phyloP scores from a whole-genome alignment of 306 rosid species.

The Ormosia semicastrata region DNA sequence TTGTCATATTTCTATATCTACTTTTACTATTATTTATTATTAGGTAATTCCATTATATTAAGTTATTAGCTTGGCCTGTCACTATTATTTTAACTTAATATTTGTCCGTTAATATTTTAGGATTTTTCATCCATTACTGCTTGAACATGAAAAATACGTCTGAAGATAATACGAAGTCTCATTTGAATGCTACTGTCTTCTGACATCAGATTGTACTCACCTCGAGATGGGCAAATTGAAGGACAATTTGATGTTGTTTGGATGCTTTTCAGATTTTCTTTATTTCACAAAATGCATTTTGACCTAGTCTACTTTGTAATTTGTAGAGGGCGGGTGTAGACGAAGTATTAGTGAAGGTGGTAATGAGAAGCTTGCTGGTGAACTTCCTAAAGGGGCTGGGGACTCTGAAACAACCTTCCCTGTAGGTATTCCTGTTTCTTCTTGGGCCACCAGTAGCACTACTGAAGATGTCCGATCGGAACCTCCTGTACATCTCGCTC shows the following conservation, averaged over 20 bases:
- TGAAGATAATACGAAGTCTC: neutral
- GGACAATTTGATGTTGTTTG: neutral
- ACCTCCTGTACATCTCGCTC: constrained; percentile 43
- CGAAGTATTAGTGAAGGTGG: constrained; percentile 43
- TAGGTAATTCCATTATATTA: neutral
- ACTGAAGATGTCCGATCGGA: constrained; percentile 39
- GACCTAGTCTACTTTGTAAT: constrained; percentile 39
- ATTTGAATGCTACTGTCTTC: neutral
- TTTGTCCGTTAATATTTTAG: neutral
- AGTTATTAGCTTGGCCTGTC: neutral
- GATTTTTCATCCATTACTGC: neutral
- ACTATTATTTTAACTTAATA: neutral
- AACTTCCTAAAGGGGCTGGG: constrained; percentile 41
- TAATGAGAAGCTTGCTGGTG: constrained; percentile 6
- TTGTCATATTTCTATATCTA: neutral
- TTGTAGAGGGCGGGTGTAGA: constrained; percentile 53
- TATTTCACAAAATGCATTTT: constrained; percentile 14
- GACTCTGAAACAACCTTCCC: constrained; percentile 46
- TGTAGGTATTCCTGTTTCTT: constrained; percentile 43
- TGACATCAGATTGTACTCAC: constrained; percentile 1
- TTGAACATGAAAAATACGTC: neutral
- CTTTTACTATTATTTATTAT: neutral
- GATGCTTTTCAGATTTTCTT: neutral
- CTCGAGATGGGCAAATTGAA: neutral
- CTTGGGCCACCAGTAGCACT: constrained; percentile 49